Evolutionary conservation across 768 basidiomycete species (phyloP).

Genomic region (Tulasnella sp.): DNA sequence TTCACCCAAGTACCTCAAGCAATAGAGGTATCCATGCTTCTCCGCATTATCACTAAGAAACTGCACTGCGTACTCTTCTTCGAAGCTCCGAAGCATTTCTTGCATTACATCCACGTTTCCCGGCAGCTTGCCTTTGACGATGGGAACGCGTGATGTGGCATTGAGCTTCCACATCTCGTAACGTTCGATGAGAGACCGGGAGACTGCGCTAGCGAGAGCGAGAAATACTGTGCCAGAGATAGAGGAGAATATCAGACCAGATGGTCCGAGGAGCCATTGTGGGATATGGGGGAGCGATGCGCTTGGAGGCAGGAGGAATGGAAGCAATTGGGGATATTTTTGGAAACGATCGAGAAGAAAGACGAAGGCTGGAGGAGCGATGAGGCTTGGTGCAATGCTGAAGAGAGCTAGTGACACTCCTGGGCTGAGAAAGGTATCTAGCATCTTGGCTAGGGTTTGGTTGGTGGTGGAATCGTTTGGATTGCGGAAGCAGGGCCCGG

Average conservation of each 20-base stretch:
- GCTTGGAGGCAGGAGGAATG: background rate
- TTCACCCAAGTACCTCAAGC: constrained; percentile 22
- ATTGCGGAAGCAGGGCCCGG: too few species aligned
- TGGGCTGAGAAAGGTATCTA: background rate
- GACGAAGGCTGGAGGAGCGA: background rate
- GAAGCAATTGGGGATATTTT: background rate
- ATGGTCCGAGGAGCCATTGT: background rate
- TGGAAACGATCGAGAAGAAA: background rate
- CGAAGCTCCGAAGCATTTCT: constrained; percentile 26
- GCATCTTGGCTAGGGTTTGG: background rate
- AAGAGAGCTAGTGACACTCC: background rate
- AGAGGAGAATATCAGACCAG: background rate
- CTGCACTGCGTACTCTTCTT: constrained; percentile 31
- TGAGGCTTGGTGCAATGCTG: background rate
- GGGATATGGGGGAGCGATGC: background rate
- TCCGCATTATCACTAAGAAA: constrained; percentile 26
- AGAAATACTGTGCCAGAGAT: background rate
- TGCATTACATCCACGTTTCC: constrained; percentile 34
- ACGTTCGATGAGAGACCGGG: background rate
- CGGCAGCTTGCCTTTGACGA: constrained; percentile 33
- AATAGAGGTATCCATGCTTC: constrained; percentile 28
- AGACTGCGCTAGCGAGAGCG: background rate
- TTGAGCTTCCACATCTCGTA: background rate
- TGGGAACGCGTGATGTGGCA: constrained; percentile 27
- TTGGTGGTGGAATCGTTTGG: background rate